Evolutionary conservation across 2,329 filamentous ascomycete species (phyloP).

Genomic region (Aspergillus neoniger): DNA sequence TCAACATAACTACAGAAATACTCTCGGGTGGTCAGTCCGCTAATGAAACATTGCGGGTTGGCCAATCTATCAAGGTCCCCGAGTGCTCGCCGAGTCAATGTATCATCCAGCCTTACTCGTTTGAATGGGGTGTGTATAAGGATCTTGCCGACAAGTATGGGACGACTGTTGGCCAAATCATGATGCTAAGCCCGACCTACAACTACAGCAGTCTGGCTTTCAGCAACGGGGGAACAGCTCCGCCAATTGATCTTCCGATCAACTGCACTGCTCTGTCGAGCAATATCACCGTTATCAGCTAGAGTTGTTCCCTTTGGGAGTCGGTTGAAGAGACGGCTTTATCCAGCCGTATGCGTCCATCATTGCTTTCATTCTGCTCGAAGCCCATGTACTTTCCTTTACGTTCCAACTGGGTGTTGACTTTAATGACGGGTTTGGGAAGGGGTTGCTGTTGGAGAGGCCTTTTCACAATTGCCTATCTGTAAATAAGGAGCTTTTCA

Average conservation of each 20-base stretch:
- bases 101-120: slow-evolving; percentile 17
- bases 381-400: too few species aligned
- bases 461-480: too few species aligned
- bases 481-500: too few species aligned
- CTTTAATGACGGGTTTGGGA: too few species aligned
- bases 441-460: too few species aligned
- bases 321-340: too few species aligned
- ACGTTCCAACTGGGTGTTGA: too few species aligned
- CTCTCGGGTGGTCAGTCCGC: background rate
- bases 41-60: background rate
- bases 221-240: background rate
- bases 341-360: too few species aligned
- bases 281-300: background rate
- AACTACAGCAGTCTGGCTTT: slow-evolving; percentile 10
- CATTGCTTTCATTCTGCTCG: too few species aligned
- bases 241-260: background rate
- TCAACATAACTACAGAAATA: slow-evolving; percentile 19
- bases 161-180: slow-evolving; percentile 22
- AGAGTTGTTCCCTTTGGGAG: too few species aligned
- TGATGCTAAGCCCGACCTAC: slow-evolving; percentile 24
- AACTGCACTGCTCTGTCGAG: slow-evolving; percentile 2
- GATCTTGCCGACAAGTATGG: slow-evolving; percentile 20
- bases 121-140: slow-evolving; percentile 21
- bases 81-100: slow-evolving; percentile 17
- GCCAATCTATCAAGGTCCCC: slow-evolving; percentile 18